A percentile compares a stretch with the other conserved stretches of the same genome.
phyloP scores from a whole-genome alignment of 305 asterid species.

The Fraxinus ornus region DNA sequence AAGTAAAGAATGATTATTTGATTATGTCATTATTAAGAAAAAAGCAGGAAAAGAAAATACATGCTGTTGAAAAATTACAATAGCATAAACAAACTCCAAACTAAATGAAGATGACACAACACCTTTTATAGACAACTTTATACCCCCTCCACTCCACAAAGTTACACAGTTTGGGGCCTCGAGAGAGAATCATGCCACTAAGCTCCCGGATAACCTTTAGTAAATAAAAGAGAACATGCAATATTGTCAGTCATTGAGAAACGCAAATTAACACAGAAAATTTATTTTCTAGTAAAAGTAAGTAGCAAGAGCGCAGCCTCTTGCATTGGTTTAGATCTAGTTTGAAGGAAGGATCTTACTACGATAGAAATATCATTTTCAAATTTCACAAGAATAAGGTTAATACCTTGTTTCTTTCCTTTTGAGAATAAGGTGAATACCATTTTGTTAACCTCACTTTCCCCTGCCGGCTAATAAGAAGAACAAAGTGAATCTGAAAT shows the following conservation, averaged over 20 bases:
- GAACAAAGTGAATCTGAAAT: conserved; percentile 56
- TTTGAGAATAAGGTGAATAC: conserved; percentile 61
- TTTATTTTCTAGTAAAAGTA: neutral
- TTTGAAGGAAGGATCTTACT: neutral
- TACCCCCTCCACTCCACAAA: conserved; percentile 96
- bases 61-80: neutral
- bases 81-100: neutral
- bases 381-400: neutral
- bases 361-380: neutral
- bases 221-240: neutral
- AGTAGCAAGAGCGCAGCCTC: neutral
- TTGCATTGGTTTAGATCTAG: neutral
- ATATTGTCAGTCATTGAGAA: neutral
- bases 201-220: conserved; percentile 80
- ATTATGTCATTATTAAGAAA: neutral
- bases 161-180: conserved; percentile 91
- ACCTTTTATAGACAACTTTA: conserved; percentile 96
- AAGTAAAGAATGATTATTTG: conserved; percentile 1
- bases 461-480: conserved; percentile 62
- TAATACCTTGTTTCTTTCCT: conserved; percentile 58
- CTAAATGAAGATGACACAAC: conserved; percentile 7
- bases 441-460: conserved; percentile 64
- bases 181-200: conserved; percentile 68
- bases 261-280: neutral
- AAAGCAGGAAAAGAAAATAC: neutral